Evolutionary conservation across 768 basidiomycete species (phyloP).

Genomic region (Cubamyces lactineus): DNA sequence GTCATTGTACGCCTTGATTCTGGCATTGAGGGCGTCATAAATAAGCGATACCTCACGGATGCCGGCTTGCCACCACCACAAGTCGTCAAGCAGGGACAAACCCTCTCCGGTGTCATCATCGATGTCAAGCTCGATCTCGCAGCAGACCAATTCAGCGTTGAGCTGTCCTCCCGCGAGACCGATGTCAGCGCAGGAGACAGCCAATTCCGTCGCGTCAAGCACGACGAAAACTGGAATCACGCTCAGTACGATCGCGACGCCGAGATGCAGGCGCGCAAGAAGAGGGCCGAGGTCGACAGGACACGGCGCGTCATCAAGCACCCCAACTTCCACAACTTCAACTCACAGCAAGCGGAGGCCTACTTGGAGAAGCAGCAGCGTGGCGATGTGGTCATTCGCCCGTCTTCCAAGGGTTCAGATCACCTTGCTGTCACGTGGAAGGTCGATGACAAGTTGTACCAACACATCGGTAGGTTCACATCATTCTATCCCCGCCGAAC

Average conservation of each 20-base stretch:
- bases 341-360: constrained; percentile 84
- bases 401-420: constrained; percentile 90
- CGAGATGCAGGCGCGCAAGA: constrained; percentile 79
- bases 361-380: constrained; percentile 88
- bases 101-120: constrained; percentile 78
- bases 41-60: constrained; percentile 54
- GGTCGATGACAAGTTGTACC: constrained; percentile 93
- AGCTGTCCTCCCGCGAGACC: constrained; percentile 68
- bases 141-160: constrained; percentile 66
- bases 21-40: constrained; percentile 85
- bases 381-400: constrained; percentile 95
- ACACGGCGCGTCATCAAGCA: constrained; percentile 92
- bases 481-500: not conserved
- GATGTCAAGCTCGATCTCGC: constrained; percentile 65
- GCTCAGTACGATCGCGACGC: constrained; percentile 65
- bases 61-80: constrained; percentile 37
- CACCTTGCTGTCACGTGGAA: constrained; percentile 99
- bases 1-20: constrained; percentile 86
- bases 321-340: constrained; percentile 97
- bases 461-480: constrained; percentile 83
- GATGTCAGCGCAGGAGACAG: constrained; percentile 68
- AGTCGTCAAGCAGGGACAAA: constrained; percentile 75
- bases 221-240: constrained; percentile 68
- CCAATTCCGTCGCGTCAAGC: constrained; percentile 59
- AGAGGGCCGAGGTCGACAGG: constrained; percentile 79